Base-by-base conservation (phyloP, 352 stramenopile genomes). In the Lagenidium giganteum region DNA sequence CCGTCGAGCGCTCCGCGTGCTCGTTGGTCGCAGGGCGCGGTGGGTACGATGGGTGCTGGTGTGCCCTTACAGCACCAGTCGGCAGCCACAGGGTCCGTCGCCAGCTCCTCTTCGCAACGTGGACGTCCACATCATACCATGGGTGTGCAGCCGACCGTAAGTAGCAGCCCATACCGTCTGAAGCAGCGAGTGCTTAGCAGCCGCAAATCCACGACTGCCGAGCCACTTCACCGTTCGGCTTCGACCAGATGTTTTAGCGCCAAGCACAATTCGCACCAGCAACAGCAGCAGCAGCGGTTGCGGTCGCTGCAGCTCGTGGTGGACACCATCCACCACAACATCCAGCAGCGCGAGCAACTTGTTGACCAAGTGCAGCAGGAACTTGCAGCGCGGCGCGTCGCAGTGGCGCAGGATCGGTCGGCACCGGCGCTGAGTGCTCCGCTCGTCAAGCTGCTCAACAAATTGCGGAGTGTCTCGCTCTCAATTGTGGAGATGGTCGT, bases 401-500 rank as follows among this genome's bases (percentile, higher is more conserved):
- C 18, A 27, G 9, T n/a, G 14, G 18, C 22, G 20, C 13, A 6
- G 13, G 24, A 37, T 14, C 42, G 54, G 11, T 18, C 54, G 8
- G 41, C 68, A 13, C 44, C 57, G 14, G 53, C 50, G 27, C 47
- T 85, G 2, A 44, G 61, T 8, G 45, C 61, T 16, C 51, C 54
- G 30, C 35, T 71, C 17, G 49, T 87, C 18, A 79, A 75, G 25
- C 32, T 70, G 30, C 42, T 89, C 11, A 89, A 89, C 45, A 62
- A 54, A 13, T 54, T 89, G 27, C 77, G 77, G 8, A 70, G 54
- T 21, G 31, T 85, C 30, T 79, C 73, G 23, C 64, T 89, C 20
- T 66, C 67, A 12, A 61, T 87, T 16, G 61, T 87, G 14, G 77
- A 89, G 47, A 73, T 75, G 44, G 59, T 84, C 22, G 50, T 69